Conservation (phyloP, 495 filamentous ascomycete genomes). For the Penicillium alfredii region DNA sequence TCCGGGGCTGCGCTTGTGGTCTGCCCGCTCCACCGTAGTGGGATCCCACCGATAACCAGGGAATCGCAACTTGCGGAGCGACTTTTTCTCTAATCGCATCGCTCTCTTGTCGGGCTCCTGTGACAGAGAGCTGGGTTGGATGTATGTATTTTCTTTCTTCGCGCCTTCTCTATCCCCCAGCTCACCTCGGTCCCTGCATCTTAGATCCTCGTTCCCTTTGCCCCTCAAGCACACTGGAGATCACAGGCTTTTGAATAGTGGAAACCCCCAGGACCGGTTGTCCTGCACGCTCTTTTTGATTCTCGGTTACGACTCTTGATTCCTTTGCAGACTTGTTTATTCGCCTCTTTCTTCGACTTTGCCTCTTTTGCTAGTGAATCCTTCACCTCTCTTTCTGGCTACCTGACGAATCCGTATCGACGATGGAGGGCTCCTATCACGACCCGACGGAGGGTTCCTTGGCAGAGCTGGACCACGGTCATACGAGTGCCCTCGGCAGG, state of each 20-base stretch:
- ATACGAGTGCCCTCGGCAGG: constrained; percentile 54
- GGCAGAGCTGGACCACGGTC: constrained; percentile 70
- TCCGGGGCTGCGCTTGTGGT: constrained; percentile 33
- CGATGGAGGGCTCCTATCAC: constrained; percentile 44
- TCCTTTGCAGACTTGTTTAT: background rate
- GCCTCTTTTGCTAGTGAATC: constrained; percentile 4
- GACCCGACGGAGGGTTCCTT: constrained; percentile 58
- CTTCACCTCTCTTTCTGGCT: background rate
- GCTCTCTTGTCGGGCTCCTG: constrained; percentile 18
- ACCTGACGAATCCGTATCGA: constrained; percentile 61
- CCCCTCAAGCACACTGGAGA: constrained; percentile 23
- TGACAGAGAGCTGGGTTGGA: constrained; percentile 20
- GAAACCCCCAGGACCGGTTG: constrained; percentile 22
- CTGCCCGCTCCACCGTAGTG: constrained; percentile 26
- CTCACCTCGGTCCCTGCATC: constrained; percentile 3
- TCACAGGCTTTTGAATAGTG: constrained; percentile 6
- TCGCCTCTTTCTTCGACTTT: constrained; percentile 10
- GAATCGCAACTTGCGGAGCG: constrained; percentile 29
- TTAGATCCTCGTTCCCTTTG: constrained; percentile 15
- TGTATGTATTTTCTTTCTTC: constrained; percentile 3
- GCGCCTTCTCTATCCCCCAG: background rate
- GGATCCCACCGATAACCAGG: constrained; percentile 31
- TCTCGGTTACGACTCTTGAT: constrained; percentile 3
- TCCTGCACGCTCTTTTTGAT: constrained; percentile 32
- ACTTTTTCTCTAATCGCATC: constrained; percentile 18